These are phyloP conservation scores for Sergeia podlipaevii DNA, from an alignment of 208 protist species.

Conservation along the genomic window DNA sequence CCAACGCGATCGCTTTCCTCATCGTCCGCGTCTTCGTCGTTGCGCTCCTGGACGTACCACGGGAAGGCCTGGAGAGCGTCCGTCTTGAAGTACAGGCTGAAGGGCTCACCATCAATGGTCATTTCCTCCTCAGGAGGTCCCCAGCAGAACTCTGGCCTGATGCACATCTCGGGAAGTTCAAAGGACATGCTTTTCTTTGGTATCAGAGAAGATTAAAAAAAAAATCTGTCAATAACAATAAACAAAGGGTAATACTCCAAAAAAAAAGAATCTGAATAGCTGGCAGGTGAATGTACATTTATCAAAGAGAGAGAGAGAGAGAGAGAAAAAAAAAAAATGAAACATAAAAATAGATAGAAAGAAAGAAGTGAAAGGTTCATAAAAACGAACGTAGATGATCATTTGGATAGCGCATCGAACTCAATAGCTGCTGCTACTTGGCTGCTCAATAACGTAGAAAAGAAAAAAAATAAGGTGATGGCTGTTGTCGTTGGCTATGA, in stretches of 20 bases:
- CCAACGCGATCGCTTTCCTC: constrained; percentile 13
- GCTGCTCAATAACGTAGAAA: too few relatives aligned
- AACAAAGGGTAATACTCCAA: constrained; percentile 6
- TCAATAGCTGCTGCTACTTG: too few relatives aligned
- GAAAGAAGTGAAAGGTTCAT: constrained; percentile 10
- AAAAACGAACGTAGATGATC: too few relatives aligned
- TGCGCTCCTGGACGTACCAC: constrained; percentile 37
- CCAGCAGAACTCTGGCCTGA: constrained; percentile 72
- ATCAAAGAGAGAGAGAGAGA: neutral
- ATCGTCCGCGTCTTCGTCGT: constrained; percentile 22
- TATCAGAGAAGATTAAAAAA: too few relatives aligned
- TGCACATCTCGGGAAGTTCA: constrained; percentile 69
- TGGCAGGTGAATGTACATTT: neutral
- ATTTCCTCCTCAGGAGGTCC: constrained; percentile 77
- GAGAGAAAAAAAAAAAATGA: neutral
- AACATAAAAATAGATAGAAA: neutral
- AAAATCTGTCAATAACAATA: constrained; percentile 14
- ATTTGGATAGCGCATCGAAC: too few relatives aligned
- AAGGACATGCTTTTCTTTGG: constrained; percentile 59
- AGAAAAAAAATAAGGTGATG: too few relatives aligned
- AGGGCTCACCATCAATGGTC: constrained; percentile 43
- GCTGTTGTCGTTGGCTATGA: too few relatives aligned
- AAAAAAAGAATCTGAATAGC: neutral
- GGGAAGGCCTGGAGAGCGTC: constrained; percentile 44
- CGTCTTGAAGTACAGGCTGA: constrained; percentile 66